A percentile compares a stretch with the other conserved stretches of the same genome.
Evolutionary conservation across 176 grass and related monocot genomes (phyloP).

Genomic region (Aegilops umbellulata): DNA sequence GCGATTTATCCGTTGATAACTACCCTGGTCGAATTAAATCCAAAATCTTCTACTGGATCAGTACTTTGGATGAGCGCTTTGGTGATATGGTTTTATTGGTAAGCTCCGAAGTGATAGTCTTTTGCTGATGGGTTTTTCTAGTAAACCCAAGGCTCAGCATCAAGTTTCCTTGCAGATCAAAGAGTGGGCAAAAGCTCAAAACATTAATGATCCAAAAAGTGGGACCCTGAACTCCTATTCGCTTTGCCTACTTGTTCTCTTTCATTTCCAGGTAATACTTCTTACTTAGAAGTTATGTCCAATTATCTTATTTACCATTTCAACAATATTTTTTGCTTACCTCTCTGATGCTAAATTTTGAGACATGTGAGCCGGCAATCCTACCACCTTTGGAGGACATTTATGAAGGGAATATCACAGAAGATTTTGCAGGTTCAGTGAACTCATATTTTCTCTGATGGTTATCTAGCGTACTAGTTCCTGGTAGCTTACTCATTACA

Average conservation of each 20-base stretch:
- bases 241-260: conserved; percentile 84
- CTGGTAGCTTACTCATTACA: conserved; percentile 29
- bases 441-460: background rate
- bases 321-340: conserved; percentile 4
- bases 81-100: conserved; percentile 95
- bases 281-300: conserved; percentile 9
- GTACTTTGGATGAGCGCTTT: conserved; percentile 75
- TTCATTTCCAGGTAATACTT: conserved; percentile 88
- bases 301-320: conserved; percentile 13
- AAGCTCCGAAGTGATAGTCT: conserved; percentile 4
- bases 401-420: conserved; percentile 64
- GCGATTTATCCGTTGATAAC: conserved; percentile 86
- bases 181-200: conserved; percentile 97
- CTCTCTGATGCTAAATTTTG: background rate
- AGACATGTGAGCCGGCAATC: conserved; percentile 81
- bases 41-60: conserved; percentile 73
- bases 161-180: conserved; percentile 68
- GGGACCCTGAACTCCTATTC: conserved; percentile 94
- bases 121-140: conserved; percentile 1
- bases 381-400: conserved; percentile 82
- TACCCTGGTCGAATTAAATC: conserved; percentile 76
- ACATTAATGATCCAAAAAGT: conserved; percentile 84
- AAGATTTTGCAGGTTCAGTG: conserved; percentile 57
- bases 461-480: background rate
- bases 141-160: conserved; percentile 27